Evolutionary conservation across 441 rosid species (phyloP).

Genomic region (Metrosideros polymorpha): DNA sequence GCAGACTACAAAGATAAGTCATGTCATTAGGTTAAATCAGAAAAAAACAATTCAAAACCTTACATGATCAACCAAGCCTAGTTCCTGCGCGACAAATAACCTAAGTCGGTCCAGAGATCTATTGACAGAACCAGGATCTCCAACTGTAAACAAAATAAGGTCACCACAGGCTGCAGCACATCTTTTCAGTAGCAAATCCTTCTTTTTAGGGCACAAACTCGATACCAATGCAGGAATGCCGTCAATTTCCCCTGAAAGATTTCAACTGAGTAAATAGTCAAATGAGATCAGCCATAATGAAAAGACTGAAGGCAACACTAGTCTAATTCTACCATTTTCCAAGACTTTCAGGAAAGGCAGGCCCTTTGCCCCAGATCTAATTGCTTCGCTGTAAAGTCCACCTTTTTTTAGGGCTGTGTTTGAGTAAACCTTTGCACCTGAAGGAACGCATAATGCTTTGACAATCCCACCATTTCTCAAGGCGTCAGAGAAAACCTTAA

Average conservation of each 20-base stretch:
- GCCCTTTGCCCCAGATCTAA: conserved; percentile 91
- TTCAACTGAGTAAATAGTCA: not conserved
- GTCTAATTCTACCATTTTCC: conserved; percentile 55
- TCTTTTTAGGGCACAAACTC: conserved; percentile 43
- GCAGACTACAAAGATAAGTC: not conserved
- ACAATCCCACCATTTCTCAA: conserved; percentile 66
- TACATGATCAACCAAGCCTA: conserved; percentile 74
- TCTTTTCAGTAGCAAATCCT: conserved; percentile 36
- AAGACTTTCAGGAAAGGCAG: conserved; percentile 83
- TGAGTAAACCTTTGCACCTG: conserved; percentile 65
- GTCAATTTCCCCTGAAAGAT: conserved; percentile 52
- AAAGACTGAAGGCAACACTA: not conserved
- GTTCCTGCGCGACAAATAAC: conserved; percentile 50
- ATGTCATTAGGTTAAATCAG: not conserved
- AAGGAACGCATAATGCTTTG: conserved; percentile 74
- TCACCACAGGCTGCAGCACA: conserved; percentile 78
- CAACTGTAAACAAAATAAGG: conserved; percentile 86
- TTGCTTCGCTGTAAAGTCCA: conserved; percentile 64
- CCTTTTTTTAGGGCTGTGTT: conserved; percentile 92
- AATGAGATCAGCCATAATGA: not conserved
- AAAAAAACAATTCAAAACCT: conserved; percentile 15
- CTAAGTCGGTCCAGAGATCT: conserved; percentile 77
- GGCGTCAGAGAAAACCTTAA: conserved; percentile 68
- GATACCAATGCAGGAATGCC: conserved; percentile 73
- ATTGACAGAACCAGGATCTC: conserved; percentile 60